Evolutionary conservation across 805 yeast species (phyloP).

Genomic region (Lipomyces chichibuensis): DNA sequence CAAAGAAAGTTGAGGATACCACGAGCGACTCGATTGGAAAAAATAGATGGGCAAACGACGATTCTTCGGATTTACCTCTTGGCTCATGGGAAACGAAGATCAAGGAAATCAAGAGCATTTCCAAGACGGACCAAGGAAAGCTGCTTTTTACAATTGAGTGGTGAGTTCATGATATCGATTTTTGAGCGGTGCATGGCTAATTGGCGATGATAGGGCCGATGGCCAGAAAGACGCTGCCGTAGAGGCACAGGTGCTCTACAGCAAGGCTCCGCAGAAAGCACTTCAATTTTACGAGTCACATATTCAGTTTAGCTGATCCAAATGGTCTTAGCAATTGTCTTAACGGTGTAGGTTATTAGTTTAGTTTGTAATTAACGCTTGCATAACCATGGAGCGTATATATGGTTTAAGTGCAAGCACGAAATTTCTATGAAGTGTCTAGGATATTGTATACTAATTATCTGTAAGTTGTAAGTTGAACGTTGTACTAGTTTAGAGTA

Average conservation of each 20-base stretch:
- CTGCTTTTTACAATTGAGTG: background rate
- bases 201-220: background rate
- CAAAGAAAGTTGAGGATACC: background rate
- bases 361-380: background rate
- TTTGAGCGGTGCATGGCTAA: background rate
- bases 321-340: background rate
- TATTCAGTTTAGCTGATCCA: slow-evolving; percentile 7
- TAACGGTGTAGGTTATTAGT: background rate
- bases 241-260: slow-evolving; percentile 3
- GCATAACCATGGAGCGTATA: no score
- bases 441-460: no score
- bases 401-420: no score
- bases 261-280: slow-evolving; percentile 11
- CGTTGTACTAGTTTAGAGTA: no score
- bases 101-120: slow-evolving; percentile 3
- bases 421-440: no score
- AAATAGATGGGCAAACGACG: background rate
- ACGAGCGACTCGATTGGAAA: background rate
- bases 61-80: background rate
- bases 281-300: slow-evolving; percentile 11
- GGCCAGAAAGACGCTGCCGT: slow-evolving; percentile 2
- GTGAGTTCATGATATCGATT: background rate
- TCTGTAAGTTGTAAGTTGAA: no score
- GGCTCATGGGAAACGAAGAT: slow-evolving; percentile 18
- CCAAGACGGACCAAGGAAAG: background rate